Conservation (phyloP, 2,329 filamentous ascomycete genomes). For the Colletotrichum siamense region DNA sequence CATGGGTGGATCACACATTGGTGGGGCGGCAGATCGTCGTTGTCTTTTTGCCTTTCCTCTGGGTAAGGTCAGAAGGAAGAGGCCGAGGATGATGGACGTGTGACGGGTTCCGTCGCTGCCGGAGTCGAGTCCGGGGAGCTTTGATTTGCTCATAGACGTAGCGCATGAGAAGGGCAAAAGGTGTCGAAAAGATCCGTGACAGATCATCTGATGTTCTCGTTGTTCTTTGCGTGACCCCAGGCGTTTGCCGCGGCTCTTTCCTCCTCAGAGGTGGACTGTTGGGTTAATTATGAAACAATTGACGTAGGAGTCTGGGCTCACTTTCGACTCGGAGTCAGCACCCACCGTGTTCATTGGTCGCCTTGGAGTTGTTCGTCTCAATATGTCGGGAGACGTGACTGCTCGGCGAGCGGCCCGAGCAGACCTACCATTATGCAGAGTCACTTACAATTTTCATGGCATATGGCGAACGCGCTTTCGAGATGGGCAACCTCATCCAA, state of each 20-base stretch:
- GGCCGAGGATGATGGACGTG: not conserved
- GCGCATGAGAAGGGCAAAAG: not conserved
- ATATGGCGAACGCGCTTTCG: not conserved
- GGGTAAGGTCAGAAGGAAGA: not conserved
- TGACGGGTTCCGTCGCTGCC: not conserved
- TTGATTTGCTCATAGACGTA: not conserved
- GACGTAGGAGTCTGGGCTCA: not conserved
- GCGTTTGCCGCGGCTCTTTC: not conserved
- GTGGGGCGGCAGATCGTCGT: not conserved
- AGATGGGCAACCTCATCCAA: not conserved
- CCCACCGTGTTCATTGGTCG: not conserved
- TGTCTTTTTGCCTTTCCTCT: not conserved
- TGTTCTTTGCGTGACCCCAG: not conserved
- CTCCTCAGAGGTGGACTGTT: not conserved
- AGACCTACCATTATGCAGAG: not conserved
- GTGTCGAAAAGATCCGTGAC: not conserved
- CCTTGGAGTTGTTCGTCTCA: not conserved
- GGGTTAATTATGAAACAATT: not conserved
- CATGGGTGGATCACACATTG: not conserved
- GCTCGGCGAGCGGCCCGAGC: not conserved
- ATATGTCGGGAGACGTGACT: not conserved
- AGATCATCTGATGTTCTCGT: slow-evolving; percentile 17
- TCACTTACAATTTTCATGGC: not conserved
- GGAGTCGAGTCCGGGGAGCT: not conserved
- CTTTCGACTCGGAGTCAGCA: not conserved